phyloP scores from a whole-genome alignment of 1,284 basidiomycete species.

The Trametes pubescens region DNA sequence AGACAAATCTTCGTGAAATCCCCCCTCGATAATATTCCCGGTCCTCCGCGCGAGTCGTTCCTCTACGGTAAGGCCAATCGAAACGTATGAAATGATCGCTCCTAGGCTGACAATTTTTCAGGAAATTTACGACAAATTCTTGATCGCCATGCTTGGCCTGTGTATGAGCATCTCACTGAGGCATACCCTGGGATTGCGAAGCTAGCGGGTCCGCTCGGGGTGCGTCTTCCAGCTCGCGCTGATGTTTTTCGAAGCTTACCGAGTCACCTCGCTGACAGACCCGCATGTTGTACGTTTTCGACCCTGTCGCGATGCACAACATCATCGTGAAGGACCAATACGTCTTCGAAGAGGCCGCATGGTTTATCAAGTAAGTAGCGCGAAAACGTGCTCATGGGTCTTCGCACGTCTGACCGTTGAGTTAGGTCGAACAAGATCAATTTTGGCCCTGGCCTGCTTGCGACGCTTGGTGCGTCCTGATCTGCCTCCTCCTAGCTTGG shows the following conservation, averaged over 20 bases:
- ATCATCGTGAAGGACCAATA: conserved; percentile 33
- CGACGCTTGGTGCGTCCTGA: conserved; percentile 19
- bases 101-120: not conserved
- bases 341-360: conserved; percentile 25
- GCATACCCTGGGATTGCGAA: conserved; percentile 22
- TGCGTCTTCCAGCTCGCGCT: not conserved
- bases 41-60: conserved; percentile 26
- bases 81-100: not conserved
- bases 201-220: conserved; percentile 24
- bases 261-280: not conserved
- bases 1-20: conserved; percentile 21
- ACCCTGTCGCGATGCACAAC: conserved; percentile 28
- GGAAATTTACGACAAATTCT: conserved; percentile 32
- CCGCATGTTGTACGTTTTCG: conserved; percentile 31
- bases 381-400: too few species aligned
- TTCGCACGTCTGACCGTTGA: not conserved
- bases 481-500: not conserved
- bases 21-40: conserved; percentile 28
- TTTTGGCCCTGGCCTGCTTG: conserved; percentile 26
- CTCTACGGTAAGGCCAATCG: conserved; percentile 11
- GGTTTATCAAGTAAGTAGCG: conserved; percentile 24
- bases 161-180: conserved; percentile 25
- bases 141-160: conserved; percentile 29
- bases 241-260: not conserved
- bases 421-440: conserved; percentile 20